These are phyloP conservation scores for Backusella circina DNA, from an alignment of 192 early-diverging fungal species.

Conservation along the genomic window DNA sequence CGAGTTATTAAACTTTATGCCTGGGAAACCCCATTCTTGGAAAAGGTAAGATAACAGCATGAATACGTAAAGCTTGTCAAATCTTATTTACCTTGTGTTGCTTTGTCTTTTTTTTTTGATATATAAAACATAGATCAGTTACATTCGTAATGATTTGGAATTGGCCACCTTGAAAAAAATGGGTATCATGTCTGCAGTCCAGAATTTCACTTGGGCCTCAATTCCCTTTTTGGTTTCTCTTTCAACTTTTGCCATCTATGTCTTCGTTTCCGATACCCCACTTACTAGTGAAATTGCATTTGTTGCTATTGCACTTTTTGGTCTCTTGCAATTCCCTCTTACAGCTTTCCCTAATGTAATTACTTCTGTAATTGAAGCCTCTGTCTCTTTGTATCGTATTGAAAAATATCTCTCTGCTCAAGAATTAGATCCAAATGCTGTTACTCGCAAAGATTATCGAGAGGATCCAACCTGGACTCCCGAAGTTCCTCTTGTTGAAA, in stretches of 20 bases:
- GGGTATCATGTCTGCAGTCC: slow-evolving; percentile 64
- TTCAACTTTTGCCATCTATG: slow-evolving; percentile 76
- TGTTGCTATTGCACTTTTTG: slow-evolving; percentile 89
- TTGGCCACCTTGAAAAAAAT: slow-evolving; percentile 72
- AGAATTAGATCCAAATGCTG: slow-evolving; percentile 72
- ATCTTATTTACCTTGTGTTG: not conserved
- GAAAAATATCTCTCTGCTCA: slow-evolving; percentile 75
- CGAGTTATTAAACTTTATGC: slow-evolving; percentile 97
- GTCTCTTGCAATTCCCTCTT: slow-evolving; percentile 87
- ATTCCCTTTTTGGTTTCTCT: slow-evolving; percentile 91
- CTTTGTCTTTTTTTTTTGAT: no score
- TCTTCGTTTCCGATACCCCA: slow-evolving; percentile 41
- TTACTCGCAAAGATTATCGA: slow-evolving; percentile 41
- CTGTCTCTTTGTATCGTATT: slow-evolving; percentile 80
- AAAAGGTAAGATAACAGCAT: slow-evolving; percentile 46
- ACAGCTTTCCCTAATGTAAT: slow-evolving; percentile 81
- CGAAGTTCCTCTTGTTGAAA: slow-evolving; percentile 39
- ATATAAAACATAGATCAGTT: slow-evolving; percentile 31
- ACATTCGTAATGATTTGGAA: slow-evolving; percentile 74
- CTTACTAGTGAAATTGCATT: slow-evolving; percentile 75
- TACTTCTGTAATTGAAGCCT: slow-evolving; percentile 71
- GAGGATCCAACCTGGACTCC: slow-evolving; percentile 1
- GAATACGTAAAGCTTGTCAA: not conserved
- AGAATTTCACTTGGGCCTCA: slow-evolving; percentile 74
- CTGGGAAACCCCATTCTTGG: slow-evolving; percentile 81